Conservation (phyloP, 2,329 filamentous ascomycete species). For the Hypoxylon sp. region DNA sequence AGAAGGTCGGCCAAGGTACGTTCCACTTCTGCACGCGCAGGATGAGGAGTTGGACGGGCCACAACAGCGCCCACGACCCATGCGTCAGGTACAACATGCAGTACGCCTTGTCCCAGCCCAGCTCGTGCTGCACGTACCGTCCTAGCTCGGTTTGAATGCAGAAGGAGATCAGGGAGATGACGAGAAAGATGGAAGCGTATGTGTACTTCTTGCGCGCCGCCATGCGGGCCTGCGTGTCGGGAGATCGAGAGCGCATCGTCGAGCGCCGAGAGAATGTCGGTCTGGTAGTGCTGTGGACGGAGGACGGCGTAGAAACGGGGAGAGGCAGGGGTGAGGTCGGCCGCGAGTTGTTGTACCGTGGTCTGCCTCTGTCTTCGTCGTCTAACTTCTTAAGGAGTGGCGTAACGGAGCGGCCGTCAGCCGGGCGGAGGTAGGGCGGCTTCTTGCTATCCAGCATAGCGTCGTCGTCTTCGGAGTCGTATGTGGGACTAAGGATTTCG, state of each 20-base stretch:
- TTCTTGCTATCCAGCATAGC: slow-evolving; percentile 59
- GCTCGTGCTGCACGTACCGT: slow-evolving; percentile 91
- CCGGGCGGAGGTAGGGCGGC: slow-evolving; percentile 63
- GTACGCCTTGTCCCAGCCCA: slow-evolving; percentile 98
- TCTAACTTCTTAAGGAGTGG: slow-evolving; percentile 58
- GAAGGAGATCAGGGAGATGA: slow-evolving; percentile 87
- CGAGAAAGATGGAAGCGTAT: slow-evolving; percentile 86
- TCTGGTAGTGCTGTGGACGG: slow-evolving; percentile 52
- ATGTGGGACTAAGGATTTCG: slow-evolving; percentile 45
- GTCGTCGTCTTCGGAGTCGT: slow-evolving; percentile 55
- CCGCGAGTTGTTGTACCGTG: slow-evolving; percentile 49
- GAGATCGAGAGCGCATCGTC: slow-evolving; percentile 83
- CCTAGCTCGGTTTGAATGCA: slow-evolving; percentile 96
- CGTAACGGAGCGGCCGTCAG: slow-evolving; percentile 62
- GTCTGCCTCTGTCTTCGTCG: slow-evolving; percentile 49
- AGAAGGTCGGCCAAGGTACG: slow-evolving; percentile 86
- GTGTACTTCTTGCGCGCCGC: slow-evolving; percentile 87
- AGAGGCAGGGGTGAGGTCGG: slow-evolving; percentile 49
- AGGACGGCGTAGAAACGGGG: slow-evolving; percentile 54
- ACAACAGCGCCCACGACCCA: slow-evolving; percentile 91
- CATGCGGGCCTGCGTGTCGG: slow-evolving; percentile 72
- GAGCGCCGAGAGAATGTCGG: slow-evolving; percentile 68
- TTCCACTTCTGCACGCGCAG: slow-evolving; percentile 84
- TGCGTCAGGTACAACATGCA: slow-evolving; percentile 99
- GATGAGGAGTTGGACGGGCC: slow-evolving; percentile 86